Evolutionary conservation across 2,329 filamentous ascomycete genomes (phyloP), one percentile per base, ranked within the genome.

Genomic region (Phyllosticta paracitricarpa): DNA sequence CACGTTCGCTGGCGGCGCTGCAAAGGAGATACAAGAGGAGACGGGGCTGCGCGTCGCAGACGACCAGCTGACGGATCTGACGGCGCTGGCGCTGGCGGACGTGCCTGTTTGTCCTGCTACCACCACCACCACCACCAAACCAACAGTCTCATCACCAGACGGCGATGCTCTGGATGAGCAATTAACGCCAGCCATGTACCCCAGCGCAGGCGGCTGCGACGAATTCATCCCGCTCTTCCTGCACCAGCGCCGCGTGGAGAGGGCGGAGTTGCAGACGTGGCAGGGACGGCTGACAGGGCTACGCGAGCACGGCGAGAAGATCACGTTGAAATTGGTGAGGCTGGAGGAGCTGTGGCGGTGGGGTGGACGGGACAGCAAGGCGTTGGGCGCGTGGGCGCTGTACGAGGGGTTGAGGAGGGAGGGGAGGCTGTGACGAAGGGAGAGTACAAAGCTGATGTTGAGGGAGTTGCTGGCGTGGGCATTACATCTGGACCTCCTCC

Each of bases 141-240:
- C 17, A n/a, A 4, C n/a, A n/a, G n/a, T n/a, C n/a, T n/a, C n/a
- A n/a, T n/a, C n/a, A 2, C 7, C 40, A 48, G 40, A 71, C 24
- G 26, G 24, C 3, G 51, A 56, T 17, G 40, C 4, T n/a, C 6
- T 7, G 14, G 40, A 48, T n/a, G 40, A 79, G 66, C 65, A 67
- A 1, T 64, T 83, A 9, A 78, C 81, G 63, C 71, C 76, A 57
- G 80, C 75, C 0, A 73, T 82, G 55, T 84, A 84, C 66, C 79
- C 81, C 0, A 80, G 76, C 12, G 73, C 80, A 0, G 83, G 83
- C 1, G 82, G 79, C 2, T 81, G 80, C 62, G 83, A 85, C 67
- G 82, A 85, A 63, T 84, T 82, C 65, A 80, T 84, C 26, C 80
- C 81, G 0, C 66, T 84, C 5, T 82, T 84, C 63, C 66, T 84